Base-by-base conservation (phyloP, 192 early-diverging fungal species). In the Jimgerdemannia flammicorona region DNA sequence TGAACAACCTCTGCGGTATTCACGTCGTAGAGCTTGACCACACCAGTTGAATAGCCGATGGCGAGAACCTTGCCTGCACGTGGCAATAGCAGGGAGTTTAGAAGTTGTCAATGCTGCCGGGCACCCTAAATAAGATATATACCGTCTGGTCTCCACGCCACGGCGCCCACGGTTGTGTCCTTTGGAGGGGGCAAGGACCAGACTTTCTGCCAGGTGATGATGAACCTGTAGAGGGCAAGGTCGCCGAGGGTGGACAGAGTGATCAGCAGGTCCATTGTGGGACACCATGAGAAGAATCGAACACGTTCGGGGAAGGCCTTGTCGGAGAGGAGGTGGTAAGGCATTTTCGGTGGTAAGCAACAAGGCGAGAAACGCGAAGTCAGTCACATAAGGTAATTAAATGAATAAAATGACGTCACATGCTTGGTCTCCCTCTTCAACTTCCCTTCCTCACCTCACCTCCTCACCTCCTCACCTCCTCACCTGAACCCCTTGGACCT, bases 131-230 rank as follows among this genome's bases (percentile, higher is more conserved):
- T 29, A 29, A 29, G 29, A 29, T 29, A 29, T 18, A 6, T 73
- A 73, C 76, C 76, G 59, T 77, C 76, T 39, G 76, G 76, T 77
- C 76, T 73, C 76, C 76, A 77, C 3, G 76, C 59, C 39, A 77
- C 44, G 4, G 64, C 67, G 18, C 59, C 72, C n/a, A 77, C 76
- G 63, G 43, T 77, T 39, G 69, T 71, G 17, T 14, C 11, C 0
- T 19, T 44, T 10, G 66, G 44, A 4, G 66, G n/a, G 10, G 72
- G 72, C 39, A 77, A 67, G 40, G 76, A 73, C 76, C 76, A 77
- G 67, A 73, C 70, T 69, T 77, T 77, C 63, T 77, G 71, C 17
- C 72, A 40, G 10, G 76, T 59, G 8, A 40, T 59, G 8, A 40
- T 63, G 73, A 73, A 72, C 76, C 76, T 73, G 49, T 72, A 64